Base-by-base conservation (phyloP, 1,139 yeast genomes). In the Taphrina wiesneri region DNA sequence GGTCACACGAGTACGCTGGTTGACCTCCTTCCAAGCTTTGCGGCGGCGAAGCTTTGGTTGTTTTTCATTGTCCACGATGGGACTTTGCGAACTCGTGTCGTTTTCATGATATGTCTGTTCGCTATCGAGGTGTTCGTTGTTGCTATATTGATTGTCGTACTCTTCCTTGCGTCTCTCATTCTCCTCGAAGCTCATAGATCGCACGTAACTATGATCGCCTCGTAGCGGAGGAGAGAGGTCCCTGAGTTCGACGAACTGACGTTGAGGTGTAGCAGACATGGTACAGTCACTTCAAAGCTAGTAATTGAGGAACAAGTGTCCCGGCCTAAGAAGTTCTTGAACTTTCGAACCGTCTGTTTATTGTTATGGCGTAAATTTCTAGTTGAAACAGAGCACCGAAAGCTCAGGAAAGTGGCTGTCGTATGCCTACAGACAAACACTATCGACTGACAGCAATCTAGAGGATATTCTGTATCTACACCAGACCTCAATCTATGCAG, bases 1-100 rank as follows among this genome's bases (percentile, higher is more conserved):
- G 21, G 68, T 66, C 39, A 66, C 47, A 25, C 49, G 65, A 7
- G 30, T 30, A 7, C 52, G 45, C 43, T 60, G 57, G n/a, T 41
- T n/a, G 23, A 23, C 25, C 25, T 60, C 57, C 23, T 41, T 54
- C 64, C 64, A 60, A 3, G 54, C 57, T 26, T 60, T 60, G 36
- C 64, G 56, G 7, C 64, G 34, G 15, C 57, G 45, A n/a, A 60
- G 17, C 47, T 39, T 26, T 23, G 41, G 39, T 11, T 41, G 56
- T 17, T 26, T 21, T n/a, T 60, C 56, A 15, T 60, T 53, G 4
- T 51, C 36, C 36, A 46, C 56, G 21, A 60, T 39, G 19, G 47
- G 57, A 23, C 57, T 41, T 36, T 60, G 64, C 19, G 59, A 54
- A 21, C 47, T 39, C n/a, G 59, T 25, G 25, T 54, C 59, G 19